Base-by-base conservation (phyloP, 2,329 filamentous ascomycete species). In the Myriosclerotinia curreyana region DNA sequence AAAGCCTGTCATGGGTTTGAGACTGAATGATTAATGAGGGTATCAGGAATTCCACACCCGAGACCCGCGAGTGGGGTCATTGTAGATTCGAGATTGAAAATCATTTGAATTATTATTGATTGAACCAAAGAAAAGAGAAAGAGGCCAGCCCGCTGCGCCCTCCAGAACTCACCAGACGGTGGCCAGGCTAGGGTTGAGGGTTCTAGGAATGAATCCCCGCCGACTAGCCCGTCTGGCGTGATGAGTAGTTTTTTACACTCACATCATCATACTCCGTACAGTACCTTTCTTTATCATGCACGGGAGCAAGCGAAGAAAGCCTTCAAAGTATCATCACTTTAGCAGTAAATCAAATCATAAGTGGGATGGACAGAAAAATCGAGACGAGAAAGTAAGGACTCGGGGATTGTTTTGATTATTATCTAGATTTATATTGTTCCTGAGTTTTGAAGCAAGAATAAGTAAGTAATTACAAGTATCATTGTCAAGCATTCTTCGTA, bases 21-120 rank as follows among this genome's bases (percentile, higher is more conserved):
- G 14, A 59, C 44, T 48, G 55, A 36, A 59, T n/a, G n/a, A n/a
- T 22, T n/a, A 14, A 59, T 53, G 52, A 63, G 60, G 48, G 53
- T 34, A 65, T 61, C 34, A 62, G 64, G 51, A 53, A 55, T 38
- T n/a, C 31, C 31, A 28, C 9, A 44, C 36, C 62, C 64, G 64
- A 49, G 50, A 66, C 55, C 64, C 65, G 62, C 56, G 62, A 59
- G 65, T 66, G 65, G 65, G 65, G 56, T 31, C 61, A 44, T 46
- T 49, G 53, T 64, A 55, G 44, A 64, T 64, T 64, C 56, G 62
- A 64, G 50, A 49, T 50, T 56, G 52, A 49, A 36, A 54, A 62
- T 59, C 40, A 48, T 40, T 60, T 38, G 52, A 48, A 31, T n/a
- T n/a, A n/a, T n/a, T n/a, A n/a, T n/a, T n/a, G n/a, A n/a, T 50